Base-by-base conservation (phyloP, 805 yeast species). In the Pichia insulana region DNA sequence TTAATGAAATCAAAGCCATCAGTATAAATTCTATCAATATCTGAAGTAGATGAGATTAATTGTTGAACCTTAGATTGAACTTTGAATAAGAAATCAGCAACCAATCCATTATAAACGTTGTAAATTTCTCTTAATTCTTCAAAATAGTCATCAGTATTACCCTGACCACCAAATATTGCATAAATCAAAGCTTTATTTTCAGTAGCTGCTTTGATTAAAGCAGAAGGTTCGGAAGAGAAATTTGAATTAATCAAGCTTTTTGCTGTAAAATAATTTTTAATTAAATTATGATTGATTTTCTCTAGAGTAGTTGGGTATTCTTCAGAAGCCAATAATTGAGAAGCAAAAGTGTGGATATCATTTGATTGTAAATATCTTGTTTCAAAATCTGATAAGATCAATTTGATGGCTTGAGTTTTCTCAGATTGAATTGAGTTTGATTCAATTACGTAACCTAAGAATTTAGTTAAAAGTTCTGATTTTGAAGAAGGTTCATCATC, bases 151-250 rank as follows among this genome's bases (percentile, higher is more conserved):
- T 92, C 97, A 41, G 95, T 81, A 70, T 87, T 90, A 67, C 99
- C 99, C 71, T 92, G 99, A 58, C 99, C 99, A 62, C 99, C 98
- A 57, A 90, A 92, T 53, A 92, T 79, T 50, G 97, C 95, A 46
- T 74, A 78, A 43, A 89, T 64, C 36, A 89, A 85, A 39, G 72
- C 65, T 34, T 71, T 67, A 45, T 71, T 70, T 40, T 68, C 58
- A n/a, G 74, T 75, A 41, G 83, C 77, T 40, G 83, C 78, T 48
- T 78, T 71, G 61, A 87, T 73, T 45, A 90, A 71, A 37, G 63
- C 65, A 37, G 63, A 57, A 4, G 49, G 32, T n/a, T 10, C 17
- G 3, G 41, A 27, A 19, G 40, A 19, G 33, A 36, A 31, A 15
- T 52, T 44, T 33, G 52, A 52, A 36, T 60, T 53, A n/a, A 59